A percentile compares a stretch with the other conserved stretches of the same genome.
Evolutionary conservation across 164 flowering plant genomes (phyloP).

Genomic region (Echeveria elegans): DNA sequence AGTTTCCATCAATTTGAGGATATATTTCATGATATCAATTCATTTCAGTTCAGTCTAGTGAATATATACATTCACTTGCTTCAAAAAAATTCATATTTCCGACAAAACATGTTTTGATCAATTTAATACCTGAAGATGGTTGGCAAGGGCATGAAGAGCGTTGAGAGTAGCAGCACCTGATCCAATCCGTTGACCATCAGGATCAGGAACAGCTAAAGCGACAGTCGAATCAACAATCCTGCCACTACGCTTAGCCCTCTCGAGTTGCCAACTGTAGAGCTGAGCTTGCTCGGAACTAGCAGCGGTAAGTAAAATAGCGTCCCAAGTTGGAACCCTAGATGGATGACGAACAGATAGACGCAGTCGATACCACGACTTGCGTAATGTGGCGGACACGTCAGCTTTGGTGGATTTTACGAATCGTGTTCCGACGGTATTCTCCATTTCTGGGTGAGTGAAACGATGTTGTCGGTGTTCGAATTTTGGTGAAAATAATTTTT

Average conservation of each 20-base stretch:
- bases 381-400: slow-evolving; percentile 37
- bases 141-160: slow-evolving; percentile 58
- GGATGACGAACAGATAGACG: slow-evolving; percentile 81
- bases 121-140: neutral
- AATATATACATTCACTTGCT: too few species aligned
- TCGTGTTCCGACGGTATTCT: slow-evolving; percentile 10
- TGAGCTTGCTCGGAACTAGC: slow-evolving; percentile 96
- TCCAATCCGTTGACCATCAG: slow-evolving; percentile 84
- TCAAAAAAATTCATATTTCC: too few species aligned
- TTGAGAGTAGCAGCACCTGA: slow-evolving; percentile 96
- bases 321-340: slow-evolving; percentile 90
- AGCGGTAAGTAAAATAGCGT: slow-evolving; percentile 88
- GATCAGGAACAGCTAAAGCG: slow-evolving; percentile 91
- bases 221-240: slow-evolving; percentile 70
- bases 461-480: too few species aligned
- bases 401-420: slow-evolving; percentile 18
- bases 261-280: slow-evolving; percentile 89
- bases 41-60: too few species aligned
- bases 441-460: too few species aligned
- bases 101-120: too few species aligned
- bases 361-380: slow-evolving; percentile 83
- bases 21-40: too few species aligned
- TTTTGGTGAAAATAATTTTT: too few species aligned
- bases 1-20: too few species aligned
- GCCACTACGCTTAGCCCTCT: slow-evolving; percentile 78